A percentile compares a stretch with the other conserved stretches of the same genome.
Conservation (phyloP, 495 filamentous ascomycete genomes). For the Letharia lupina region DNA sequence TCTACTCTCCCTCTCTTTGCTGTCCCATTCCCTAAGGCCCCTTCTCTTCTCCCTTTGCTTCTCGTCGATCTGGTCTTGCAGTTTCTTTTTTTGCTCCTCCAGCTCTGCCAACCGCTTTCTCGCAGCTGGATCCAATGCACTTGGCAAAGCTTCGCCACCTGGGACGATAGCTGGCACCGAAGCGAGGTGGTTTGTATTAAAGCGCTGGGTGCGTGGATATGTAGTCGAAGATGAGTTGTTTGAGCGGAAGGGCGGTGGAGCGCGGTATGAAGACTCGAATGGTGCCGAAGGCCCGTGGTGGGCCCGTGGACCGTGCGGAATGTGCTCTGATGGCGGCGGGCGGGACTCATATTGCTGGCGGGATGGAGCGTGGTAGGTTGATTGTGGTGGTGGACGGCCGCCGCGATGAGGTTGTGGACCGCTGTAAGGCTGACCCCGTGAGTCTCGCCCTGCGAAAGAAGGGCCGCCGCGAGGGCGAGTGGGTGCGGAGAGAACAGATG, state of each 20-base stretch:
- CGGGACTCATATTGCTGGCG: slow-evolving; percentile 26
- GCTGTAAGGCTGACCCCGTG: slow-evolving; percentile 28
- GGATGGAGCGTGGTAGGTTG: slow-evolving; percentile 21
- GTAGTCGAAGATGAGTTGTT: slow-evolving; percentile 41
- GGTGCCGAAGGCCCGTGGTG: slow-evolving; percentile 22
- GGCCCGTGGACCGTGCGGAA: slow-evolving; percentile 39
- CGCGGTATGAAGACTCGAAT: slow-evolving; percentile 26
- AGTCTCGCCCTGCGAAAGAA: slow-evolving; percentile 19
- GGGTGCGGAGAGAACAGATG: slow-evolving; percentile 49
- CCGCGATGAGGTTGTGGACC: slow-evolving; percentile 38
- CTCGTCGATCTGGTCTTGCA: slow-evolving; percentile 48
- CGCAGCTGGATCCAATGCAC: slow-evolving; percentile 32
- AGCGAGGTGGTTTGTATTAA: slow-evolving; percentile 42
- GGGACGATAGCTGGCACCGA: slow-evolving; percentile 43
- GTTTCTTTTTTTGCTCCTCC: slow-evolving; percentile 46
- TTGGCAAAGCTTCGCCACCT: slow-evolving; percentile 41
- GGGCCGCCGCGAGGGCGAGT: slow-evolving; percentile 49
- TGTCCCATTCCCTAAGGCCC: slow-evolving; percentile 51
- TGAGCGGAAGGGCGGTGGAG: slow-evolving; percentile 40
- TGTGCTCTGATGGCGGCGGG: slow-evolving; percentile 24
- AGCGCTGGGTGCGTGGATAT: slow-evolving; percentile 44
- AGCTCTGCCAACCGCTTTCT: slow-evolving; percentile 45
- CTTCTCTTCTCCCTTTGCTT: slow-evolving; percentile 46
- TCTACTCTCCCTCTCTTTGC: slow-evolving; percentile 48
- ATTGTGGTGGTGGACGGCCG: slow-evolving; percentile 24